phyloP scores from a whole-genome alignment of 192 early-diverging fungal genomes.

The Coemansia sp. region DNA sequence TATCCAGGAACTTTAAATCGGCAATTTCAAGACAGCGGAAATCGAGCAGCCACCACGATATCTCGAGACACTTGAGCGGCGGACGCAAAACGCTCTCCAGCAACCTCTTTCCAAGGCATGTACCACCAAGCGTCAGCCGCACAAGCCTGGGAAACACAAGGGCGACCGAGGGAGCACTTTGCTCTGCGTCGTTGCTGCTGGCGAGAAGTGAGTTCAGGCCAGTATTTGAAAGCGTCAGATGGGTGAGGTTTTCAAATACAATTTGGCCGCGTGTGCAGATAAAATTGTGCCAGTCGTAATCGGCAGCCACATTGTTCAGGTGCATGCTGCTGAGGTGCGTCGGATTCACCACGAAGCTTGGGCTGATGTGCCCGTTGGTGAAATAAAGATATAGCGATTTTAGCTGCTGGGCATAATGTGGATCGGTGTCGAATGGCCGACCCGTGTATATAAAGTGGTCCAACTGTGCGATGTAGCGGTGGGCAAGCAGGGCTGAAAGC shows the following conservation, averaged over 20 bases:
- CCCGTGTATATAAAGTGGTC: background rate
- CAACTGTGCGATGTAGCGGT: background rate
- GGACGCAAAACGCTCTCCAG: background rate
- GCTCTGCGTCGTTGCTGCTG: background rate
- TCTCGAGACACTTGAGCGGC: background rate
- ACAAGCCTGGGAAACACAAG: background rate
- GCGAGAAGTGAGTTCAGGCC: background rate
- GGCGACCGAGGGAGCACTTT: background rate
- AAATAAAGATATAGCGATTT: background rate
- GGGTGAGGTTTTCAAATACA: background rate
- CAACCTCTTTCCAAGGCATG: background rate
- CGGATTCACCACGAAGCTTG: background rate
- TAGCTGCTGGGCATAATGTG: background rate
- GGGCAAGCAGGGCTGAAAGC: background rate
- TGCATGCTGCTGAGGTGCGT: background rate
- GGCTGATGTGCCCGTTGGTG: background rate
- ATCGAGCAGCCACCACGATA: background rate
- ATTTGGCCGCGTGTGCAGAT: background rate
- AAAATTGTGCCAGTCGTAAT: background rate
- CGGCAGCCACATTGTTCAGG: background rate
- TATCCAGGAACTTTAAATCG: background rate
- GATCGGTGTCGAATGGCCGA: background rate
- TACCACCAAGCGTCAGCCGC: background rate
- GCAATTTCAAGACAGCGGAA: background rate
- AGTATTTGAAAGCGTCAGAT: too few species aligned